Evolutionary conservation across 129 eudicot species (phyloP).

Genomic region (Daucus carota): DNA sequence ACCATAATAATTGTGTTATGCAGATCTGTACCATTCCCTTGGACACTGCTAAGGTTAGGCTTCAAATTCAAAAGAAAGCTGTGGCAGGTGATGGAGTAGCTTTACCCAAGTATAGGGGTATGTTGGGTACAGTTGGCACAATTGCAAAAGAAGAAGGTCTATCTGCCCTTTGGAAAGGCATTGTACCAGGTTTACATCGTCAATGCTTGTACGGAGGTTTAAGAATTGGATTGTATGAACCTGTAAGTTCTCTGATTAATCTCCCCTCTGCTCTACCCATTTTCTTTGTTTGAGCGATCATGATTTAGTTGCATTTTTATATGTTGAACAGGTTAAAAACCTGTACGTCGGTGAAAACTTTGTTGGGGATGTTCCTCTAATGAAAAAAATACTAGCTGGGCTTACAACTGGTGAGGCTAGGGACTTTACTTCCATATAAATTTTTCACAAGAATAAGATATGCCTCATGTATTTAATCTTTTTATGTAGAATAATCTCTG

Average conservation of each 20-base stretch:
- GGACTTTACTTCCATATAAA: neutral
- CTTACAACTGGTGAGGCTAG: constrained; percentile 73
- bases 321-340: constrained; percentile 46
- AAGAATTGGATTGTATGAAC: constrained; percentile 84
- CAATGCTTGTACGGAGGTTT: constrained; percentile 72
- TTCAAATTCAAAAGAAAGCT: constrained; percentile 71
- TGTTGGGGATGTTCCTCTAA: constrained; percentile 74
- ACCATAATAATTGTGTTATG: neutral
- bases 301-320: constrained; percentile 1
- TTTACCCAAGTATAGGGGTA: constrained; percentile 72
- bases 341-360: constrained; percentile 72
- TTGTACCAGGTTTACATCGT: constrained; percentile 87
- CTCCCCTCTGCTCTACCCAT: neutral
- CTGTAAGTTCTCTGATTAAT: constrained; percentile 30
- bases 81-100: constrained; percentile 52
- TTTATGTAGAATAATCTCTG: neutral
- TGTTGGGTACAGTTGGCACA: constrained; percentile 78
- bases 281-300: neutral
- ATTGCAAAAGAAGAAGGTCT: constrained; percentile 82
- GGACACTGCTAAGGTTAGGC: constrained; percentile 90
- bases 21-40: constrained; percentile 70
- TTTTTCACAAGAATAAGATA: neutral
- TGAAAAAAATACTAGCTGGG: constrained; percentile 80
- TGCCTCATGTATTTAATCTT: neutral
- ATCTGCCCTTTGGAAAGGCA: constrained; percentile 75